Evolutionary conservation across 306 rosid species (phyloP), one percentile per base, ranked within the genome.

Genomic region (Cicer chorassanicum): DNA sequence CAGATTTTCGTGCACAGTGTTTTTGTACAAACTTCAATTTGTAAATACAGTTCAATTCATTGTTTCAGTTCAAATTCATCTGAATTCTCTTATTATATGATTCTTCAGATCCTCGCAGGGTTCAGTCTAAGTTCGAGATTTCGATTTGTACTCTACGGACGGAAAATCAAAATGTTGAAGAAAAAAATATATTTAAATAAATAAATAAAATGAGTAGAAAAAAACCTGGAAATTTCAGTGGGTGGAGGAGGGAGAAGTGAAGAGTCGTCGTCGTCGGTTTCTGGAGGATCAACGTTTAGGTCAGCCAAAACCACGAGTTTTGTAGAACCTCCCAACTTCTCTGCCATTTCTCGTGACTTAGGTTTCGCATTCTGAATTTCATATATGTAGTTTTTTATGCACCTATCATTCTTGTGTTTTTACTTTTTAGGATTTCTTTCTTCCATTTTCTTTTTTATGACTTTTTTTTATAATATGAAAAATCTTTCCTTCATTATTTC

Each of bases 211-310:
- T 6, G 56, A 64, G 44, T 13, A 19, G 39, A 46, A 43, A 21
- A 29, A 36, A 55, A 87, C 93, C 86, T 86, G 73, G 86, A 9
- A 45, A 69, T 60, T 62, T 34, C 44, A 36, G 7, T 13, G 1
- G 76, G 73, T 0, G 92, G 87, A 42, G 89, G 74, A 64, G 85
- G 85, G 14, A 81, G 16, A 51, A 54, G 88, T 15, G 85, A 19
- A 78, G 90, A 84, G 70, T 70, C 77, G 70, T 75, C 84, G 45
- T 79, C 87, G 7, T 91, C 94, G 19, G 78, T 74, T 82, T 93
- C 96, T 5, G 93, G 92, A 45, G 96, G 97, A 67, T 90, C 93
- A 70, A 83, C 82, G 87, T 91, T 91, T 65, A 91, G 97, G 87
- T 93, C 93, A 5, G 98, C 91, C 54, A 93, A 81, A 71, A 90